Evolutionary conservation across 2,329 filamentous ascomycete species (phyloP).

Genomic region (Cercospora sojina): DNA sequence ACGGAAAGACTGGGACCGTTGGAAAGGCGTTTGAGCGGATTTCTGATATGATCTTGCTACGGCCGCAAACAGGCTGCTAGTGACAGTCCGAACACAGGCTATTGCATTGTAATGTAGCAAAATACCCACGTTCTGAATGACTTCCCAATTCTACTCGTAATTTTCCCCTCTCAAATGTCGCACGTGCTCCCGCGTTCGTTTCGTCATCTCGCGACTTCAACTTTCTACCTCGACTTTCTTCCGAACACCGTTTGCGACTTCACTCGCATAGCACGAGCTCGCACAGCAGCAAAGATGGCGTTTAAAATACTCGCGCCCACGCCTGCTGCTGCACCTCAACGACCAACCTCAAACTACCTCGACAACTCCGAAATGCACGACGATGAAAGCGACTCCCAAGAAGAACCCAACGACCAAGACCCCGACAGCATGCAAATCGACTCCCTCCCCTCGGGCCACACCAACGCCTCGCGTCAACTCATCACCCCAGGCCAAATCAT

Average conservation of each 20-base stretch:
- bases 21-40: constrained; percentile 11
- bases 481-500: constrained; percentile 88
- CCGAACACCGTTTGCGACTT: not conserved
- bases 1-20: constrained; percentile 1
- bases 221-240: constrained; percentile 8
- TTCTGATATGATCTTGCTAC: constrained; percentile 3
- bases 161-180: not conserved
- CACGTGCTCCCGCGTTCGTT: not conserved
- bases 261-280: not conserved
- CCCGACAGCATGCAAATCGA: constrained; percentile 46
- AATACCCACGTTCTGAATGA: constrained; percentile 4
- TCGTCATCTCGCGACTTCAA: not conserved
- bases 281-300: constrained; percentile 46
- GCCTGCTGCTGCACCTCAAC: constrained; percentile 37
- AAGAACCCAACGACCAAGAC: constrained; percentile 38
- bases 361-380: constrained; percentile 29
- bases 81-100: not conserved
- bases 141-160: not conserved
- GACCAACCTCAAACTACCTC: constrained; percentile 19
- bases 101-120: constrained; percentile 9
- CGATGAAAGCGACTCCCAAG: constrained; percentile 37
- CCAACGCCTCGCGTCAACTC: constrained; percentile 52
- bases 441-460: constrained; percentile 47
- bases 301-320: constrained; percentile 60
- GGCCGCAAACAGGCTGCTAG: constrained; percentile 8